A percentile compares a stretch with the other conserved stretches of the same genome.
phyloP scores from a whole-genome alignment of 2,329 filamentous ascomycete species.

The Trichophyton schoenleinii region DNA sequence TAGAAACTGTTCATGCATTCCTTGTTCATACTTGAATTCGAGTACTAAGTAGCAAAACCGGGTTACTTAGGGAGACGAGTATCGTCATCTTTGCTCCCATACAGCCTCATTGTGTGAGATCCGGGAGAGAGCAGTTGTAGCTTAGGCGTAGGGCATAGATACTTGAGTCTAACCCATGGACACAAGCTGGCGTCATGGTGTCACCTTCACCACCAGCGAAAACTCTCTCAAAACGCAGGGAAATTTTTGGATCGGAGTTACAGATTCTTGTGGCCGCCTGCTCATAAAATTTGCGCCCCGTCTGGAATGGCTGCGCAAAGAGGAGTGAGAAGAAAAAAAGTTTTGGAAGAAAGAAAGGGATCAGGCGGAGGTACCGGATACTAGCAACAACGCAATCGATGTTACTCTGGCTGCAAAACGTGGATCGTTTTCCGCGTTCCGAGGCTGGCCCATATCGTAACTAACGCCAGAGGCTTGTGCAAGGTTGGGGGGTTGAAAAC shows the following conservation, averaged over 20 bases:
- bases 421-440: slow-evolving; percentile 1
- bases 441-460: background rate
- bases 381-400: background rate
- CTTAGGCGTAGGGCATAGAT: background rate
- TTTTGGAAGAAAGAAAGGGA: background rate
- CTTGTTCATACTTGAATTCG: background rate
- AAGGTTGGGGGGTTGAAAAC: background rate
- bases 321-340: too few species aligned
- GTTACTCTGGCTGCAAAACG: background rate
- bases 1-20: background rate
- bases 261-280: background rate
- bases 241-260: background rate
- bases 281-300: background rate
- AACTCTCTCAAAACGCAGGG: background rate
- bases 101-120: background rate
- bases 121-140: background rate
- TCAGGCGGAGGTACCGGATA: background rate
- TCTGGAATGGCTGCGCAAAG: background rate
- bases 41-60: background rate
- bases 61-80: background rate
- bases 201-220: background rate
- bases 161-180: background rate
- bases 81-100: too few species aligned
- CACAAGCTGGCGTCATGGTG: background rate
- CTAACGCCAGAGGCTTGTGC: background rate